phyloP scores from a whole-genome alignment of 352 stramenopile species.

The Pilasporangium apinafurcum region DNA sequence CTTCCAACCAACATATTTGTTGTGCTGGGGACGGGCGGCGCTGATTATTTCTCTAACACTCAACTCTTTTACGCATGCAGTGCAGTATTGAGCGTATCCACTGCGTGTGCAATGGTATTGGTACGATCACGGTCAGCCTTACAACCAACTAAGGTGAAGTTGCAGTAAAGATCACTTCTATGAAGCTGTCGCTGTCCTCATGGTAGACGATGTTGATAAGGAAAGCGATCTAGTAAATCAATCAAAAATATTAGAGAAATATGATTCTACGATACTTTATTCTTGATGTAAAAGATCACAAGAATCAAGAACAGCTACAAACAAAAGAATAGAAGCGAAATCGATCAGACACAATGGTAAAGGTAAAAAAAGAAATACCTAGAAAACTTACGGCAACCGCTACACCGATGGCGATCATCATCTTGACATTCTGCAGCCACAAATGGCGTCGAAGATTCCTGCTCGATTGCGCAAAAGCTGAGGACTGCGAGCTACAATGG shows the following conservation, averaged over 20 bases:
- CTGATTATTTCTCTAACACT: slow-evolving; percentile 18
- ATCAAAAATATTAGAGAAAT: slow-evolving; percentile 7
- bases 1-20: slow-evolving; percentile 64
- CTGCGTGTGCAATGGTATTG: slow-evolving; percentile 20
- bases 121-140: slow-evolving; percentile 6
- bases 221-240: background rate
- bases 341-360: background rate
- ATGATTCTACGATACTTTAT: slow-evolving; percentile 30
- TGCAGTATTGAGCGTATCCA: slow-evolving; percentile 23
- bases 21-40: slow-evolving; percentile 37
- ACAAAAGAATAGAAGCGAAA: background rate
- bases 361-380: background rate
- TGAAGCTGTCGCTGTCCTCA: too few relatives aligned
- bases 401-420: slow-evolving; percentile 74
- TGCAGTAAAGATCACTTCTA: slow-evolving; percentile 8
- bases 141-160: slow-evolving; percentile 13
- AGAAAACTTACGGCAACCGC: slow-evolving; percentile 50
- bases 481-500: slow-evolving; percentile 53
- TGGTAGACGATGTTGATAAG: too few relatives aligned
- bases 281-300: slow-evolving; percentile 49
- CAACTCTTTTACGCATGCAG: slow-evolving; percentile 38
- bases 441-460: slow-evolving; percentile 69
- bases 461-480: slow-evolving; percentile 81
- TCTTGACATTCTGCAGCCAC: slow-evolving; percentile 87
- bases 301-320: slow-evolving; percentile 35